phyloP scores from a whole-genome alignment of 768 basidiomycete species.

The Gyrodon lividus region DNA sequence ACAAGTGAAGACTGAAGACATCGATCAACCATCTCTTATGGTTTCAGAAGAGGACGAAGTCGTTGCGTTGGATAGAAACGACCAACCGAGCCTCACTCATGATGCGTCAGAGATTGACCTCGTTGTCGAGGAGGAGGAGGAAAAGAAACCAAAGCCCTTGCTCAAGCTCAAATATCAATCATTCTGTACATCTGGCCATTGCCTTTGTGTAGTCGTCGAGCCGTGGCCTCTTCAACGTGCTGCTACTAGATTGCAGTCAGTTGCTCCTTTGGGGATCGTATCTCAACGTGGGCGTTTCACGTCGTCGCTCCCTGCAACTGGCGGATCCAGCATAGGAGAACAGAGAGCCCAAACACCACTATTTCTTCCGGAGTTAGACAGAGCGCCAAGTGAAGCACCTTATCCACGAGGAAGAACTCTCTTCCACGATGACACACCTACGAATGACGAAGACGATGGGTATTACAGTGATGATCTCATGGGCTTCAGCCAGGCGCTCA shows the following conservation, averaged over 20 bases:
- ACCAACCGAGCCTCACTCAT: neutral
- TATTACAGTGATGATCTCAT: conserved; percentile 58
- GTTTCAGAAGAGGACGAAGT: neutral
- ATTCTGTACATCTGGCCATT: conserved; percentile 68
- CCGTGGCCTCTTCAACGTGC: conserved; percentile 64
- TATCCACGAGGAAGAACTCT: conserved; percentile 24
- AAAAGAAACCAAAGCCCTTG: conserved; percentile 69
- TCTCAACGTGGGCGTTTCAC: conserved; percentile 22
- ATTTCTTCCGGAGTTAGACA: conserved; percentile 66
- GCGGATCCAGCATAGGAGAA: conserved; percentile 12
- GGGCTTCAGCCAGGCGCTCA: conserved; percentile 72
- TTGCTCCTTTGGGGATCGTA: conserved; percentile 30
- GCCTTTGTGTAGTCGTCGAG: conserved; percentile 80
- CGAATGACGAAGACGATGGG: conserved; percentile 32
- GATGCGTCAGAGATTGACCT: conserved; percentile 33
- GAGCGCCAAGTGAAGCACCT: conserved; percentile 40
- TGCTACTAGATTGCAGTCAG: conserved; percentile 32
- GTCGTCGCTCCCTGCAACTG: conserved; percentile 24
- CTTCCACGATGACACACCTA: conserved; percentile 33
- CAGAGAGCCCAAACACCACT: conserved; percentile 59
- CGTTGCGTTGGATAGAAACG: neutral
- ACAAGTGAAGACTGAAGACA: neutral
- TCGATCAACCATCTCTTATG: neutral
- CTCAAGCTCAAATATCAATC: conserved; percentile 68
- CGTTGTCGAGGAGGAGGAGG: conserved; percentile 59